phyloP scores from a whole-genome alignment of 371 early-diverging fungal genomes.

The Apophysomyces sp. region DNA sequence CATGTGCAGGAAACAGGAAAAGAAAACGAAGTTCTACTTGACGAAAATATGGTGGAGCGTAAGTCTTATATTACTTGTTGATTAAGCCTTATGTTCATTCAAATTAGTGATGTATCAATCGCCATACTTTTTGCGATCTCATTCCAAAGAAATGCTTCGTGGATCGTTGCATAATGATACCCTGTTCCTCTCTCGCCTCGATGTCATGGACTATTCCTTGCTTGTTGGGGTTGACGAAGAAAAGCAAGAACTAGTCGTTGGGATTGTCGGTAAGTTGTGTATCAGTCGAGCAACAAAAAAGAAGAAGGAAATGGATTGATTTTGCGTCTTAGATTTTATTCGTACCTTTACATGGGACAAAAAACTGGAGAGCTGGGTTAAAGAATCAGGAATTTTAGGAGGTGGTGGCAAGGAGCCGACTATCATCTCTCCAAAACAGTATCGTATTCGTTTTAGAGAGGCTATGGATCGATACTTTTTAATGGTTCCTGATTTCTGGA shows the following conservation, averaged over 20 bases:
- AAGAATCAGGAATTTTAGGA: slow-evolving; percentile 84
- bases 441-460: slow-evolving; percentile 86
- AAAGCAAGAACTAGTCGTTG: slow-evolving; percentile 81
- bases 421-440: slow-evolving; percentile 92
- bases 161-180: slow-evolving; percentile 89
- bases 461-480: slow-evolving; percentile 91
- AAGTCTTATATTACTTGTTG: neutral
- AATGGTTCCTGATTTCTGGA: slow-evolving; percentile 71
- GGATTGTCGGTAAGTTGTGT: slow-evolving; percentile 79
- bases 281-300: neutral
- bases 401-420: slow-evolving; percentile 90
- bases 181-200: slow-evolving; percentile 78
- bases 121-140: slow-evolving; percentile 87
- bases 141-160: slow-evolving; percentile 77
- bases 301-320: too few relatives aligned
- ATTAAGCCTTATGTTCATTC: neutral
- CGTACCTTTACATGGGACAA: slow-evolving; percentile 98
- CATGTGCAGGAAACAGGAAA: slow-evolving; percentile 84
- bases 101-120: slow-evolving; percentile 67
- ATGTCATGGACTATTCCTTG: slow-evolving; percentile 96
- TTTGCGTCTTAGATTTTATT: slow-evolving; percentile 72
- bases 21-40: slow-evolving; percentile 86
- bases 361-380: slow-evolving; percentile 93
- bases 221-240: slow-evolving; percentile 88
- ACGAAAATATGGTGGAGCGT: slow-evolving; percentile 90